Conservation (phyloP, 805 yeast species). For the Sugiyamaella valdiviana region DNA sequence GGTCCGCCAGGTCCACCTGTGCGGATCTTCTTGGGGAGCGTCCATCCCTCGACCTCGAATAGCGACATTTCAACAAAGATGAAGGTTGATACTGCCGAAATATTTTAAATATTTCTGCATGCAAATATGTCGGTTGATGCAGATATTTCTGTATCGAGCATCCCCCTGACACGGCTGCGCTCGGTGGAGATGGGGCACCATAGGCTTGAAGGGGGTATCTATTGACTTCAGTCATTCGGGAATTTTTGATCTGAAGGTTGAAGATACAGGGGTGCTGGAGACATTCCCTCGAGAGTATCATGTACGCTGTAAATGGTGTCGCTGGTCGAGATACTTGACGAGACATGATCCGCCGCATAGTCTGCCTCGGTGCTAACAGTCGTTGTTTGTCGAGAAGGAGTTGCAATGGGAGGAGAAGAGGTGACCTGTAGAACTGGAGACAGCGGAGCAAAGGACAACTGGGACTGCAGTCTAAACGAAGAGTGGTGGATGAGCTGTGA, state of each 20-base stretch:
- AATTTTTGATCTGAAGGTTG: no score
- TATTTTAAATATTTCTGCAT: no score
- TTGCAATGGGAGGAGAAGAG: background rate
- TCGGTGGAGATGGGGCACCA: no score
- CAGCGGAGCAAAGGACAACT: background rate
- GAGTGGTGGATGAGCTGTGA: slow-evolving; percentile 2
- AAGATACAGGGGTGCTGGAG: no score
- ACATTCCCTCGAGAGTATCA: background rate
- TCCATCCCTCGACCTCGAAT: slow-evolving; percentile 82
- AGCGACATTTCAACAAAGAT: slow-evolving; percentile 36
- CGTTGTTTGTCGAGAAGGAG: background rate
- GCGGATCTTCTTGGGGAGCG: slow-evolving; percentile 48
- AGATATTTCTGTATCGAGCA: no score
- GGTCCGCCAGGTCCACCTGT: slow-evolving; percentile 24
- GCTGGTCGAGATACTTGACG: background rate
- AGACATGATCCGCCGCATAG: background rate
- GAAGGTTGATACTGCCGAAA: background rate
- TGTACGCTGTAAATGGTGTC: background rate
- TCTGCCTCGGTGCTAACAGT: background rate
- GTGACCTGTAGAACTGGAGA: background rate
- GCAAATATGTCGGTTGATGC: no score
- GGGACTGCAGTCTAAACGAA: background rate
- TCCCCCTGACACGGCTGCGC: no score
- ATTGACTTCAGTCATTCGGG: no score
- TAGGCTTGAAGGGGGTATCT: no score